Base-by-base conservation (phyloP, 345 rosid species). In the Draba incana region DNA sequence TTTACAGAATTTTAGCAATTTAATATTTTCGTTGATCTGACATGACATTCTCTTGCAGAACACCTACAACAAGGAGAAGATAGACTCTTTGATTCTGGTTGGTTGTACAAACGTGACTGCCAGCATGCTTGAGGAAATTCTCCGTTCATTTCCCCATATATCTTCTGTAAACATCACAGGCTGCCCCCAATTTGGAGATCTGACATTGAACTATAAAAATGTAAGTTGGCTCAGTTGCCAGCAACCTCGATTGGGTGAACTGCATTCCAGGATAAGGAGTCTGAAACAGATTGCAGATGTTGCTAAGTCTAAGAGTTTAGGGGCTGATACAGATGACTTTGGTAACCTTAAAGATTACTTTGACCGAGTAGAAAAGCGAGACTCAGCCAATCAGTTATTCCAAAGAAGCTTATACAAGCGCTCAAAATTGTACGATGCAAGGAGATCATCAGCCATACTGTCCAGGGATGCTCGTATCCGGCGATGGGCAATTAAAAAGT, bases 401-500 rank as follows among this genome's bases (percentile, higher is more conserved):
- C 88, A 89, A 38, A 87, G 87, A 64, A 92, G 89, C 82, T 82
- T 89, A 49, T 95, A 95, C 75, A 85, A 86, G 58, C 97, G 99
- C 45, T 86, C 99, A 69, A 95, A 92, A 81, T 76, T 95, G 74
- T 89, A 89, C 61, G 99, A 92, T 83, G 96, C 96, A 38, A 86
- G 99, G 75, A 92, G 75, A 66, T 88, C 96, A 52, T 89, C 98
- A 28, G 85, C 98, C 39, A 88, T 95, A 74, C 72, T 85, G 46
- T 86, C 99, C 28, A 91, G 97, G 83, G 99, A 95, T 86, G 99
- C 99, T 52, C 97, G 99, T 37, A 71, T 81, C 68, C 84, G 99
- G 86, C 84, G 86, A 67, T 95, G 98, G 97, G 85, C 96, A 37
- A 70, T 88, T 53, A 95, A 88, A 80, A 92, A 89, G 81, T 88